These are phyloP conservation scores for Cercospora zeina DNA, from an alignment of 2,329 filamentous ascomycete species.

Conservation along the genomic window DNA sequence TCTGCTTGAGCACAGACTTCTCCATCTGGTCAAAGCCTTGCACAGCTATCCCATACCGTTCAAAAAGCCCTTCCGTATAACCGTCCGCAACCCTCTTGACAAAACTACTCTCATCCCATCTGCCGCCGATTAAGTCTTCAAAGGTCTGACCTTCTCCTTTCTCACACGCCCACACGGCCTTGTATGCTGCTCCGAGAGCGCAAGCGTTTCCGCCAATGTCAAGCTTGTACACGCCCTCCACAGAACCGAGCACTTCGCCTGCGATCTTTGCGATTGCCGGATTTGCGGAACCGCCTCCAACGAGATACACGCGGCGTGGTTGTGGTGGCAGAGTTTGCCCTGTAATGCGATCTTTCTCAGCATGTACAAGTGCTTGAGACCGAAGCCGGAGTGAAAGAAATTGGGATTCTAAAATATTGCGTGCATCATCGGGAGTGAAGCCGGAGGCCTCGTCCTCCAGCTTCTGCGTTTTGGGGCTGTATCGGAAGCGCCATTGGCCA, in stretches of 20 bases:
- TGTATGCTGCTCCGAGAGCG: conserved; percentile 90
- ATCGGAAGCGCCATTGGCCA: conserved; percentile 83
- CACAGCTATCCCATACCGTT: conserved; percentile 74
- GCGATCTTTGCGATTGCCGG: conserved; percentile 81
- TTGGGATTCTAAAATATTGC: conserved; percentile 91
- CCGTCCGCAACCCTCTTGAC: conserved; percentile 81
- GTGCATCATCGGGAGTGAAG: conserved; percentile 66
- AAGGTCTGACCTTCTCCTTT: conserved; percentile 63
- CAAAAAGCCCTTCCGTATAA: conserved; percentile 72
- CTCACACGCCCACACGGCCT: conserved; percentile 90
- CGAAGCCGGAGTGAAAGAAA: conserved; percentile 87
- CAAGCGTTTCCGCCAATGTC: conserved; percentile 96
- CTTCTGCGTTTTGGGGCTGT: conserved; percentile 50
- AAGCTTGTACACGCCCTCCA: conserved; percentile 87
- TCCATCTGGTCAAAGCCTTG: conserved; percentile 78
- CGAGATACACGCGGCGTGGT: conserved; percentile 86
- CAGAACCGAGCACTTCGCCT: conserved; percentile 83
- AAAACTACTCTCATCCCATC: conserved; percentile 84
- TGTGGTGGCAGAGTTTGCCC: conserved; percentile 68
- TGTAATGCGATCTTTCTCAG: conserved; percentile 45
- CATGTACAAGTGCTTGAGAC: conserved; percentile 69
- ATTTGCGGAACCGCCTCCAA: conserved; percentile 88
- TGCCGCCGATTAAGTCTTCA: conserved; percentile 77
- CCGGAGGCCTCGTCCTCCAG: conserved; percentile 45
- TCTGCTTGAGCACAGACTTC: conserved; percentile 56